phyloP scores from a whole-genome alignment of 164 flowering plant genomes.

The Dillenia suffruticosa region DNA sequence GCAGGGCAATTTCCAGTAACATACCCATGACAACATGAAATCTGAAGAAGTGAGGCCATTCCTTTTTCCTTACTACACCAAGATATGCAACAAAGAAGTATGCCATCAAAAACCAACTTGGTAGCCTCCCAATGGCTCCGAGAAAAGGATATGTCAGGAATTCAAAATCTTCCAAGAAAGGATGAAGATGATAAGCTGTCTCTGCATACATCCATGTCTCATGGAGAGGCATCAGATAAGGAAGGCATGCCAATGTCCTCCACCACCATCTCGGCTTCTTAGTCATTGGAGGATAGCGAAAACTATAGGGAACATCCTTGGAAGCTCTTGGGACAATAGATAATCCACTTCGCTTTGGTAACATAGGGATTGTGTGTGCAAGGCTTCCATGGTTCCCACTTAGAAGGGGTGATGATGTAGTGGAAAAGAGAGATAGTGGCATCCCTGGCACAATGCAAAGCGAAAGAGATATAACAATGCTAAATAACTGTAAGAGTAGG shows the following conservation, averaged over 20 bases:
- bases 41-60: constrained; percentile 92
- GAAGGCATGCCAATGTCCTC: constrained; percentile 83
- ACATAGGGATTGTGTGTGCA: constrained; percentile 21
- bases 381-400: constrained; percentile 39
- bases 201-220: constrained; percentile 95
- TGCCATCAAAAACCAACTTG: constrained; percentile 72
- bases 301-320: constrained; percentile 61
- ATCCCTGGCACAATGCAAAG: constrained; percentile 9
- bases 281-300: constrained; percentile 69
- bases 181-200: constrained; percentile 72
- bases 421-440: constrained; percentile 21
- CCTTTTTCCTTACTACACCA: constrained; percentile 74
- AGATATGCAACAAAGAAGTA: constrained; percentile 71
- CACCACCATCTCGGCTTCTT: constrained; percentile 87
- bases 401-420: constrained; percentile 34
- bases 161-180: constrained; percentile 67
- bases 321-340: constrained; percentile 45
- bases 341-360: constrained; percentile 21
- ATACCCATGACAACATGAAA: constrained; percentile 89
- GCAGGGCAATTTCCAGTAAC: constrained; percentile 72
- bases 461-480: neutral
- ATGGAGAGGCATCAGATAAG: constrained; percentile 82
- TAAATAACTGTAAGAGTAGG: neutral
- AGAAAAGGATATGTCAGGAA: constrained; percentile 65
- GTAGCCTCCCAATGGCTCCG: constrained; percentile 53